Percentiles rank a stretch among this genome's conserved stretches.
Conservation (phyloP, 805 yeast species). For the Ogataea nonfermentans region DNA sequence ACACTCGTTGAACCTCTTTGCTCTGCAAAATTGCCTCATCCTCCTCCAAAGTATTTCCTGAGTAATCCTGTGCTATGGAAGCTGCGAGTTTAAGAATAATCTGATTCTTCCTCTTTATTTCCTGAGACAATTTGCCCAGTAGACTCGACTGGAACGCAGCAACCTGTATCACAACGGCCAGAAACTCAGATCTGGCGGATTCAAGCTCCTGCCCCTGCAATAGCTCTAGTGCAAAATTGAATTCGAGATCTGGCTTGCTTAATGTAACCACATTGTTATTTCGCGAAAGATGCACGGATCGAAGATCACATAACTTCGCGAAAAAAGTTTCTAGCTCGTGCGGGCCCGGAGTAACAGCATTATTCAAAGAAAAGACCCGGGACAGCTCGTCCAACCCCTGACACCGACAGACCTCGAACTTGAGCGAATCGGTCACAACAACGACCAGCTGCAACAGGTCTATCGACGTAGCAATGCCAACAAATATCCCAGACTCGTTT, state of each 20-base stretch:
- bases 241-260: conserved; percentile 13
- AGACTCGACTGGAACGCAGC: conserved; percentile 15
- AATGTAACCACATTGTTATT: not conserved
- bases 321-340: conserved; percentile 6
- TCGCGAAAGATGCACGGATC: not conserved
- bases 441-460: conserved; percentile 6
- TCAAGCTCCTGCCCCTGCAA: not conserved
- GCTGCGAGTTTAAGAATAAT: conserved; percentile 24
- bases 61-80: conserved; percentile 22
- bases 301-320: conserved; percentile 1
- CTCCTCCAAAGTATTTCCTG: conserved; percentile 15
- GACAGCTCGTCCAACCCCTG: conserved; percentile 1
- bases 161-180: conserved; percentile 8
- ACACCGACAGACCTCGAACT: conserved; percentile 9
- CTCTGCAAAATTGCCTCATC: conserved; percentile 22
- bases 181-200: conserved; percentile 1
- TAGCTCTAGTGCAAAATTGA: conserved; percentile 11
- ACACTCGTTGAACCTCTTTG: conserved; percentile 17
- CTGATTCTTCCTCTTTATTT: conserved; percentile 21
- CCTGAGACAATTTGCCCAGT: conserved; percentile 11
- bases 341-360: conserved; percentile 8
- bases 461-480: conserved; percentile 1
- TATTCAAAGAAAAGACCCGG: conserved; percentile 11
- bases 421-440: conserved; percentile 6
- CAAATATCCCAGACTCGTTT: conserved; percentile 1